Evolutionary conservation across 495 filamentous ascomycete genomes (phyloP), one percentile per base, ranked within the genome.

Genomic region (Cladorrhinum samala): DNA sequence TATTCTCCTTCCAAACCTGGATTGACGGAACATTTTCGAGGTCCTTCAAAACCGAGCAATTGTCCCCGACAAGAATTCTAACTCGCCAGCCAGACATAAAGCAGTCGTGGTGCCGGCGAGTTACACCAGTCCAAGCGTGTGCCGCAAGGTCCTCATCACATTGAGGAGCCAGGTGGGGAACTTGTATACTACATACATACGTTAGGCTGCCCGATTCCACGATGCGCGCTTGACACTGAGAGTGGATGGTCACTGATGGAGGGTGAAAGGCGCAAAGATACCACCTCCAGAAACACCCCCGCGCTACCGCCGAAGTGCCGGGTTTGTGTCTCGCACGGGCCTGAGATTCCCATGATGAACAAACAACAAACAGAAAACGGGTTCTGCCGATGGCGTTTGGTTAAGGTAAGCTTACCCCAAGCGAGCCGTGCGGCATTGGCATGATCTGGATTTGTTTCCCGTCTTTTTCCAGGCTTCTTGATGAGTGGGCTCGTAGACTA

Each of bases 1-100:
- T 36, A 41, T 30, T 11, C 27, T 23, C 54, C 47, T 56, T 52
- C 48, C 39, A 42, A 51, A 55, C 36, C 47, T 44, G 48, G 53
- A 27, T 4, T 13, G 37, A 37, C 42, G 46, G 48, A 50, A 27
- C 37, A 42, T 45, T 30, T 48, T 38, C 43, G 51, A 33, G 56
- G 27, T 33, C 27, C 27, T 33, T 33, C 27, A 33, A 33, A 25
- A 38, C 20, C 13, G 21, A 49, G 18, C 9, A 11, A 17, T 19
- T 19, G 2, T 20, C 42, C 36, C 14, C 8, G 49, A 43, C 2
- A 3, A 16, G 49, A 16, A 25, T 27, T 27, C 49, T 38, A 37
- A 51, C 49, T 49, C 49, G 49, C 20, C 24, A 49, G 54, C 49
- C 44, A 38, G 37, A 42, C 36, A 24, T 50, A n/a, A n/a, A n/a